Percentiles rank a stretch among this genome's conserved stretches.
Evolutionary conservation across 2,329 filamentous ascomycete genomes (phyloP).

Genomic region (Nemania bipapillata): DNA sequence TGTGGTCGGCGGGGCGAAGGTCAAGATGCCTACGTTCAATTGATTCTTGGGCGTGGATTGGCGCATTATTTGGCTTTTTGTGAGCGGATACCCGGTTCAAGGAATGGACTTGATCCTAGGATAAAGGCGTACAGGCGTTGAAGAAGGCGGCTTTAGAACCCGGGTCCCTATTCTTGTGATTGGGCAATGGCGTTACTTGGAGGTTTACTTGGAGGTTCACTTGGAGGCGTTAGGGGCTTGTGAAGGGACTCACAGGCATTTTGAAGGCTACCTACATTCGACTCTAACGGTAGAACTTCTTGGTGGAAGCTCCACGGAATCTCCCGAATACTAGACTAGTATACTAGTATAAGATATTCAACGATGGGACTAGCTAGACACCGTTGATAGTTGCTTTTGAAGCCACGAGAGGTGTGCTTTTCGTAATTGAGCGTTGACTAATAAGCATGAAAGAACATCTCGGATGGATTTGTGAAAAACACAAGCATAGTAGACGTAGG

Average conservation of each 20-base stretch:
- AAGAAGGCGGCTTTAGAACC: background rate
- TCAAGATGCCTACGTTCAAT: conserved; percentile 23
- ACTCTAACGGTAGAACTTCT: background rate
- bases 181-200: background rate
- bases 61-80: background rate
- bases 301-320: background rate
- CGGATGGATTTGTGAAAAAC: background rate
- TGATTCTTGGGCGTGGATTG: background rate
- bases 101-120: background rate
- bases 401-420: background rate
- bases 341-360: background rate
- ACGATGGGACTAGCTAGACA: background rate
- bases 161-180: background rate
- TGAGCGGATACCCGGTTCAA: background rate
- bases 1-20: conserved; percentile 40
- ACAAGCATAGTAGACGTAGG: background rate
- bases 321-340: background rate
- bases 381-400: background rate
- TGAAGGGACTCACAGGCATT: background rate
- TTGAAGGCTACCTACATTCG: too few species aligned
- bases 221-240: too few species aligned
- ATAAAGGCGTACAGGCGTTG: background rate
- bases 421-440: background rate
- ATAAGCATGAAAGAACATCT: background rate
- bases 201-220: too few species aligned